Percentiles rank a stretch among this genome's conserved stretches.
These are phyloP conservation scores for Marasmius fiardii DNA, from an alignment of 1,284 basidiomycete genomes.

Conservation along the genomic window DNA sequence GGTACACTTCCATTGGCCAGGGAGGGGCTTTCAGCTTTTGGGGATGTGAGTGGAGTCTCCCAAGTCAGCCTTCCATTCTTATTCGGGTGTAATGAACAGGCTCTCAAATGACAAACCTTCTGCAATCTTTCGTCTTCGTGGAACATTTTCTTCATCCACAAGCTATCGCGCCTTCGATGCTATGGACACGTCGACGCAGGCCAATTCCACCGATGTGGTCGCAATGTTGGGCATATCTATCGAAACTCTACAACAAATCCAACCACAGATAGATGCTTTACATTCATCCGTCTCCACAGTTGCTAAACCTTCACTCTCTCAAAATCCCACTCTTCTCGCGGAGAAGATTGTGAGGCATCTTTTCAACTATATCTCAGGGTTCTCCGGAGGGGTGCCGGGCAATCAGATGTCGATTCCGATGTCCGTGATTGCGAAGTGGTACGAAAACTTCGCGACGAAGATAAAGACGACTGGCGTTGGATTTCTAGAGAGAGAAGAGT, in stretches of 20 bases:
- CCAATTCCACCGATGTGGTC: conserved; percentile 41
- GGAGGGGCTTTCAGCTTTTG: conserved; percentile 83
- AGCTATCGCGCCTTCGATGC: conserved; percentile 54
- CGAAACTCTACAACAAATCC: conserved; percentile 61
- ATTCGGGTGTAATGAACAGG: conserved; percentile 36
- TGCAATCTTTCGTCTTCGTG: conserved; percentile 84
- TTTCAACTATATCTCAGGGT: conserved; percentile 83
- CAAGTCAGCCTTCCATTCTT: neutral
- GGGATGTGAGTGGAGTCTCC: conserved; percentile 68
- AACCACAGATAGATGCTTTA: conserved; percentile 48
- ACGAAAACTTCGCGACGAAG: conserved; percentile 76
- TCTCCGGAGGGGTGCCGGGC: conserved; percentile 49
- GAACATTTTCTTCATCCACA: conserved; percentile 53
- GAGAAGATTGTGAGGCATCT: conserved; percentile 73
- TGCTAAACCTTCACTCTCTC: conserved; percentile 17
- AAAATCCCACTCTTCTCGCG: conserved; percentile 41
- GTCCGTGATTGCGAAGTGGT: conserved; percentile 76
- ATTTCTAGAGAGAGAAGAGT: conserved; percentile 74
- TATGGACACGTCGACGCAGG: conserved; percentile 25
- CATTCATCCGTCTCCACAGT: conserved; percentile 31
- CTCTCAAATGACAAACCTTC: conserved; percentile 91
- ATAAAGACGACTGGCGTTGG: conserved; percentile 64
- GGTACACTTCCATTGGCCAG: conserved; percentile 89
- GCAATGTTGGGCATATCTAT: conserved; percentile 72
- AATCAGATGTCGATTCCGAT: conserved; percentile 76